Evolutionary conservation across 768 basidiomycete species (phyloP).

Genomic region (Termitomyces sp.): DNA sequence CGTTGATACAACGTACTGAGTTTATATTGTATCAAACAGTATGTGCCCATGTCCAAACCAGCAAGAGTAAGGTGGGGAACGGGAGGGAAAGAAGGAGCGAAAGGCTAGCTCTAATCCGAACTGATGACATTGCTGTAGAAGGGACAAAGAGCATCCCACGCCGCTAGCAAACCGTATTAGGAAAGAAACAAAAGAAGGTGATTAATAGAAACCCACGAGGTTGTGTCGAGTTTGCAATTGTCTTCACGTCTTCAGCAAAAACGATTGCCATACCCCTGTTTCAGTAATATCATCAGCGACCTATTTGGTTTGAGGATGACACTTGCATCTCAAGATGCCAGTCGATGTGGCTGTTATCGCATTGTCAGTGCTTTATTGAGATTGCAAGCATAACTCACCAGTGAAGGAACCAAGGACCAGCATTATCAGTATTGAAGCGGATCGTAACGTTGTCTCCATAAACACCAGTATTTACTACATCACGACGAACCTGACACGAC

Average conservation of each 20-base stretch:
- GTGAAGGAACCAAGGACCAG: constrained; percentile 23
- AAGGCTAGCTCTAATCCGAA: neutral
- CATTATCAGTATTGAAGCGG: constrained; percentile 35
- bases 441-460: constrained; percentile 25
- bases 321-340: constrained; percentile 6
- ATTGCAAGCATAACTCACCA: neutral
- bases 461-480: constrained; percentile 13
- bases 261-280: constrained; percentile 25
- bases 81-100: too few species aligned
- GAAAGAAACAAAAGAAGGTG: neutral
- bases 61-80: neutral
- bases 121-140: neutral
- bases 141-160: neutral
- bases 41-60: neutral
- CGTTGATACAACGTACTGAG: too few species aligned
- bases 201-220: neutral
- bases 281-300: neutral
- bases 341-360: neutral
- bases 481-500: constrained; percentile 13
- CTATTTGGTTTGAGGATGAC: neutral
- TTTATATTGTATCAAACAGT: too few species aligned
- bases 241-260: constrained; percentile 23
- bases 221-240: neutral
- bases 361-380: neutral
- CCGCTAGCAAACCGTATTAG: neutral